Evolutionary conservation across 2,329 filamentous ascomycete genomes (phyloP).

Genomic region (Pseudocercospora crystallina): DNA sequence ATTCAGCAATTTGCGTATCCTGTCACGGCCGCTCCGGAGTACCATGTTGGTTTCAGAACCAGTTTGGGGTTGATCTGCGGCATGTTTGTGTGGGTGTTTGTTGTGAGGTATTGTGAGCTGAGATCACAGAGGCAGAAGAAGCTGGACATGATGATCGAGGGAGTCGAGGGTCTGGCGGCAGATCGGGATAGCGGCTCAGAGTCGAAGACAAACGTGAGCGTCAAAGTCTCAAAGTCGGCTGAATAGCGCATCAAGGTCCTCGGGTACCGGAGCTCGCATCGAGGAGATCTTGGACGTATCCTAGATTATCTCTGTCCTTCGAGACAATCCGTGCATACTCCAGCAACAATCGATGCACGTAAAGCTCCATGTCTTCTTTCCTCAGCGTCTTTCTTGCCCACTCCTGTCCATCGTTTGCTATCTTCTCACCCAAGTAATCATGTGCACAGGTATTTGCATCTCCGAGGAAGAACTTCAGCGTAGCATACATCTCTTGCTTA

Average conservation of each 20-base stretch:
- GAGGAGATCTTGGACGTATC: conserved; percentile 1
- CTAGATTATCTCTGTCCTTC: background rate
- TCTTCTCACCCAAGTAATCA: background rate
- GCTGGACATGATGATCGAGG: no score
- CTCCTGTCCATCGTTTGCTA: background rate
- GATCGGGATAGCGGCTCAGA: no score
- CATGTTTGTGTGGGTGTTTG: conserved; percentile 17
- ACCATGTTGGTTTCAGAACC: conserved; percentile 11
- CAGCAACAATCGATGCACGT: background rate
- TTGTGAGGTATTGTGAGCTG: conserved; percentile 14
- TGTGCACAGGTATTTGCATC: background rate
- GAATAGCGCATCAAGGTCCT: no score
- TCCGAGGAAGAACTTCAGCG: conserved; percentile 61
- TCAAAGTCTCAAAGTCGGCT: no score
- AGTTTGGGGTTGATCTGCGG: conserved; percentile 17
- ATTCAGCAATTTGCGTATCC: conserved; percentile 22
- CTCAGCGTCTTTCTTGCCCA: background rate
- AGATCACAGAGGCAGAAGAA: conserved; percentile 1
- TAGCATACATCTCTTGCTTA: conserved; percentile 64
- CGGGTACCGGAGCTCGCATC: background rate
- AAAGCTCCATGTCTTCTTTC: background rate
- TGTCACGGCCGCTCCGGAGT: conserved; percentile 11
- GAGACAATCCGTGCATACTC: background rate
- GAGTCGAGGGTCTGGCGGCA: no score
- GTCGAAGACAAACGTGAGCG: no score